phyloP scores from a whole-genome alignment of 208 protist genomes.

The Acanthamoeba healyi region DNA sequence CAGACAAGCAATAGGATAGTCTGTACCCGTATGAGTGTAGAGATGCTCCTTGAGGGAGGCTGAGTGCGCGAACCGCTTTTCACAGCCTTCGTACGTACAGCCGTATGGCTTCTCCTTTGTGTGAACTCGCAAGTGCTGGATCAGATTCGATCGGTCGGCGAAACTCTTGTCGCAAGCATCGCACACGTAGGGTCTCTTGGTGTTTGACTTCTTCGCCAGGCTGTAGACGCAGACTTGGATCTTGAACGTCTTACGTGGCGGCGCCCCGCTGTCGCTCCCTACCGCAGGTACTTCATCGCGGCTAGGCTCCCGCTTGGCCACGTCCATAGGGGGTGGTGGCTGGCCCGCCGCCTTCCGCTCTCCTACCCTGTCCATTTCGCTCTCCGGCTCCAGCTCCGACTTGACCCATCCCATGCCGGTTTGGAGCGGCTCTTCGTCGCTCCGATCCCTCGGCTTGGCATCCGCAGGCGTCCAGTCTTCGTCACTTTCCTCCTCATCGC shows the following conservation, averaged over 20 bases:
- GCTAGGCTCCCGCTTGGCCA: too few species aligned
- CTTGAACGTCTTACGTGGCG: background rate
- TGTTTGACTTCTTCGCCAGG: constrained; percentile 23
- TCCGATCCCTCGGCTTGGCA: background rate
- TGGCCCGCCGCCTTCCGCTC: too few species aligned
- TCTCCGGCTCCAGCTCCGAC: too few species aligned
- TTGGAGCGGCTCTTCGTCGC: too few species aligned
- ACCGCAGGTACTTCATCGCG: too few species aligned
- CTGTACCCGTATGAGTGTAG: constrained; percentile 42
- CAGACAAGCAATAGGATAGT: too few species aligned
- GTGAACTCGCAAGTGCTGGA: constrained; percentile 34
- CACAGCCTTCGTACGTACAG: constrained; percentile 40
- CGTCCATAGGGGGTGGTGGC: too few species aligned
- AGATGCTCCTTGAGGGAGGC: constrained; percentile 62
- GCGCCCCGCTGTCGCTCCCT: too few species aligned
- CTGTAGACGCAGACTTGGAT: constrained; percentile 59
- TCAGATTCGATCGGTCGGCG: constrained; percentile 44
- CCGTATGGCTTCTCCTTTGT: constrained; percentile 61
- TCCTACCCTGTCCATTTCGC: too few species aligned
- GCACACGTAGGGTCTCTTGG: constrained; percentile 4
- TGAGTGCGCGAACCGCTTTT: constrained; percentile 24
- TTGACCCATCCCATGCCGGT: too few species aligned
- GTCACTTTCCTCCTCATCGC: background rate
- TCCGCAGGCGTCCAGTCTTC: background rate
- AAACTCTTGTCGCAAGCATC: constrained; percentile 48